Percentiles rank a stretch among this genome's conserved stretches.
Evolutionary conservation across 2,329 filamentous ascomycete genomes (phyloP).

Genomic region (Aspergillus fumigatus): DNA sequence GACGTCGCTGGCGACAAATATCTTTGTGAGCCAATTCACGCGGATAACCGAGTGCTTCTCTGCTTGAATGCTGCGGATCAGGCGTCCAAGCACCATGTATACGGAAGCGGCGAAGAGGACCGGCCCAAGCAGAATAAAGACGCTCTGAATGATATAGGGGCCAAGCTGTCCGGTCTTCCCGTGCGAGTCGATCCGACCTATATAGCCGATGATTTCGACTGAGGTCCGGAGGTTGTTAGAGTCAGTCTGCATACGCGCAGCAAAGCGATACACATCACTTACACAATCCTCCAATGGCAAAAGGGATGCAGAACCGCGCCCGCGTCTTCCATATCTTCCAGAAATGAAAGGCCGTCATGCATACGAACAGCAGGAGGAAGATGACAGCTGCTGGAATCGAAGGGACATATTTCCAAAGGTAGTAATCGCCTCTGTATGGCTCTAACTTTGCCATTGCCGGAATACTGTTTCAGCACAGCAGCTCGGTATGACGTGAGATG

Average conservation of each 20-base stretch:
- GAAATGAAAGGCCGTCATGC: slow-evolving; percentile 19
- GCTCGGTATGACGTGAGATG: neutral
- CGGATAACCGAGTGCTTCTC: slow-evolving; percentile 42
- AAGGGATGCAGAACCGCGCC: slow-evolving; percentile 29
- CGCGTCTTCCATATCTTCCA: slow-evolving; percentile 25
- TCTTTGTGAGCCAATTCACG: slow-evolving; percentile 42
- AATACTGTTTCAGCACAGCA: neutral
- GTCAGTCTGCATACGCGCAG: neutral
- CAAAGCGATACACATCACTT: slow-evolving; percentile 8
- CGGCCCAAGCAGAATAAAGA: slow-evolving; percentile 46
- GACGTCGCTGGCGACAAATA: slow-evolving; percentile 47
- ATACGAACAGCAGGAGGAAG: slow-evolving; percentile 26
- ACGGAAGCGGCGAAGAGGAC: slow-evolving; percentile 47
- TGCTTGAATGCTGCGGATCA: slow-evolving; percentile 37
- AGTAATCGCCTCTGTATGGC: slow-evolving; percentile 14
- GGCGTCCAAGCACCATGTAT: slow-evolving; percentile 46
- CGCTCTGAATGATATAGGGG: slow-evolving; percentile 38
- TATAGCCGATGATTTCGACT: slow-evolving; percentile 19
- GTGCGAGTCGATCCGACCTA: slow-evolving; percentile 12
- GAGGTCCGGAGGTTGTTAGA: neutral
- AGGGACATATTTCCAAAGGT: slow-evolving; percentile 26
- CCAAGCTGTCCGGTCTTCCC: slow-evolving; percentile 7
- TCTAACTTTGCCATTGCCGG: slow-evolving; percentile 16
- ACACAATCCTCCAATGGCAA: slow-evolving; percentile 36
- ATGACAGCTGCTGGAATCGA: slow-evolving; percentile 20